These are phyloP conservation scores for Pichia phayaonensis DNA, from an alignment of 805 yeast genomes.

Conservation along the genomic window DNA sequence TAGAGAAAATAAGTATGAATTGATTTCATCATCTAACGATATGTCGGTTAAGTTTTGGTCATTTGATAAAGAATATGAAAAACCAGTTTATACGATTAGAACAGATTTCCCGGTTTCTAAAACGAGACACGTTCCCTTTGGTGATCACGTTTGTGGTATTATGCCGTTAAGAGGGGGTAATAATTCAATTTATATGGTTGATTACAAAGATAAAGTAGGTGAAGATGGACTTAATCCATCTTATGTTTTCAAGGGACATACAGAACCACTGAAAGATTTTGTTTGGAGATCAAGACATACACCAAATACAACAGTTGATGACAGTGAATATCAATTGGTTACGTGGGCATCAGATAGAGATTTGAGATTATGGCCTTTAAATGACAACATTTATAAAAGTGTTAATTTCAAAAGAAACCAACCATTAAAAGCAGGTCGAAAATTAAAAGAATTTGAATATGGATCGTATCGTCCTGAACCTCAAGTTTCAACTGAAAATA, in stretches of 20 bases:
- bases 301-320: constrained; percentile 38
- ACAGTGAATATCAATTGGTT: constrained; percentile 82
- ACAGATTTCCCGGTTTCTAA: constrained; percentile 85
- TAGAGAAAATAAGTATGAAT: constrained; percentile 45
- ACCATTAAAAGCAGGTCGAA: constrained; percentile 27
- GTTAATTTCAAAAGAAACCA: constrained; percentile 31
- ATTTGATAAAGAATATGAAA: constrained; percentile 32
- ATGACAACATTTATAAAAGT: constrained; percentile 39
- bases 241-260: constrained; percentile 69
- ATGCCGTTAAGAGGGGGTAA: constrained; percentile 89
- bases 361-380: constrained; percentile 71
- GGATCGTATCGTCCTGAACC: constrained; percentile 49
- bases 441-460: constrained; percentile 31
- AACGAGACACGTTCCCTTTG: constrained; percentile 85
- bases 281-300: constrained; percentile 70
- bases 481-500: constrained; percentile 15
- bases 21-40: constrained; percentile 85
- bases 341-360: constrained; percentile 93
- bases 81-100: constrained; percentile 50
- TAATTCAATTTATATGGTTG: constrained; percentile 51
- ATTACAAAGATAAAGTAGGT: constrained; percentile 33
- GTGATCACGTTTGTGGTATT: constrained; percentile 70
- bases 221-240: constrained; percentile 41
- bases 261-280: constrained; percentile 80
- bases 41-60: constrained; percentile 81